Conservation (phyloP, 2,329 filamentous ascomycete species). For the Talaromyces sp. region DNA sequence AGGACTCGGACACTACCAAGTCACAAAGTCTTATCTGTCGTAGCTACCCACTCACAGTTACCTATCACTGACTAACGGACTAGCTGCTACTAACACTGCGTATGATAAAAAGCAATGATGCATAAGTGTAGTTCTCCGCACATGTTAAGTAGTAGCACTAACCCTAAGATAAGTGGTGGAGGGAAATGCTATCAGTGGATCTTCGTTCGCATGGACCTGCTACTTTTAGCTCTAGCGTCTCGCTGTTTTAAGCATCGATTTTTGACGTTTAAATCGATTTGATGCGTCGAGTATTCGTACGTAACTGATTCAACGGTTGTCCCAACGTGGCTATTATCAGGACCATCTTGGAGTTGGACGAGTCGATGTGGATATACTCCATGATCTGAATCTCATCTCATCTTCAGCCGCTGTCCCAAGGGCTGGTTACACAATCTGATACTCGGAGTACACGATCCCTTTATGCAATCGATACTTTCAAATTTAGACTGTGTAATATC, state of each 20-base stretch:
- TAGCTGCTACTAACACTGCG: not conserved
- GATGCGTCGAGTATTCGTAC: not conserved
- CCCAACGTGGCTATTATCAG: not conserved
- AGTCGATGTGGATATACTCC: not conserved
- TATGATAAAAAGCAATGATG: not conserved
- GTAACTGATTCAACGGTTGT: not conserved
- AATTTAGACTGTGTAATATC: not conserved
- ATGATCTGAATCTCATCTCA: not conserved
- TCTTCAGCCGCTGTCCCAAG: not conserved
- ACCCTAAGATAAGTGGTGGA: not conserved
- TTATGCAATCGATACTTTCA: not conserved
- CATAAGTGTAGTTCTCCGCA: not conserved
- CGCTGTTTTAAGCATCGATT: conserved; percentile 12
- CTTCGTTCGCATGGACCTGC: conserved; percentile 12
- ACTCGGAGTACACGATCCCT: not conserved
- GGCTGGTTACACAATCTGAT: not conserved
- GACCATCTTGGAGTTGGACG: not conserved
- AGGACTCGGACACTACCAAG: not conserved
- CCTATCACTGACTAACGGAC: not conserved
- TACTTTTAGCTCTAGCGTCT: not conserved
- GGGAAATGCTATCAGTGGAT: conserved; percentile 9
- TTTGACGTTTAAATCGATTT: not conserved
- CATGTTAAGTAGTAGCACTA: not conserved
- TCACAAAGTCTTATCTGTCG: not conserved
- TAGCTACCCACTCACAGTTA: not conserved